Evolutionary conservation across 192 early-diverging fungal species (phyloP), one percentile per base, ranked within the genome.

Genomic region (Coemansia sp.): DNA sequence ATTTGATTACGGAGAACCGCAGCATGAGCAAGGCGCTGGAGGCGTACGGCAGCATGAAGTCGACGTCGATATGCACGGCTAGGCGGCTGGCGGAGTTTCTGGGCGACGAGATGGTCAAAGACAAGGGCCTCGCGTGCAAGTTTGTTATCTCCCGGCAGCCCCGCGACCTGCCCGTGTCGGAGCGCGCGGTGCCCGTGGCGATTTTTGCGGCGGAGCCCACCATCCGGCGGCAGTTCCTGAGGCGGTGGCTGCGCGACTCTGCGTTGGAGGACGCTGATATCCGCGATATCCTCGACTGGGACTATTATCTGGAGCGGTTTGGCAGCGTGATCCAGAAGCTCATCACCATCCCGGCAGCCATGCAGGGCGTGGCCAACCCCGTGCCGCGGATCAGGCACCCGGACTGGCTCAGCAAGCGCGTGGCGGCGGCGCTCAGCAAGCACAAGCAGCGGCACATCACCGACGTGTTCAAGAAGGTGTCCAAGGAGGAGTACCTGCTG

Each of bases 101-200:
- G 67, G 98, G 98, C 54, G 94, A 97, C 72, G 88, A 97, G 69
- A 97, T 98, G 95, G 95, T 98, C 21, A 95, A 96, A 75, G 98
- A 97, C 78, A 96, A 96, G 70, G 95, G 95, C 19, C 75, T 99
- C 63, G 91, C 92, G 46, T 99, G 98, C 75, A 91, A 95, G 67
- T 99, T 97, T 73, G 90, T 99, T 41, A 96, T 99, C 46, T 93
- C 94, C 0, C 77, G 86, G 45, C 90, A 91, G 67, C 98, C 98
- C 1, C 66, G 72, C 36, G 94, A 92, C 48, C 56, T 85, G 41
- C 94, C 95, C 11, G 96, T 99, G 14, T 91, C 91, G 8, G 94
- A 99, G 64, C 90, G 98, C 16, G 95, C 96, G 5, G 90, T 99
- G 62, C 98, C 98, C 0, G 90, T 98, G 6, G 91, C 92, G 2